Base-by-base conservation (phyloP, 495 filamentous ascomycete species). In the Rhypophila decipiens region DNA sequence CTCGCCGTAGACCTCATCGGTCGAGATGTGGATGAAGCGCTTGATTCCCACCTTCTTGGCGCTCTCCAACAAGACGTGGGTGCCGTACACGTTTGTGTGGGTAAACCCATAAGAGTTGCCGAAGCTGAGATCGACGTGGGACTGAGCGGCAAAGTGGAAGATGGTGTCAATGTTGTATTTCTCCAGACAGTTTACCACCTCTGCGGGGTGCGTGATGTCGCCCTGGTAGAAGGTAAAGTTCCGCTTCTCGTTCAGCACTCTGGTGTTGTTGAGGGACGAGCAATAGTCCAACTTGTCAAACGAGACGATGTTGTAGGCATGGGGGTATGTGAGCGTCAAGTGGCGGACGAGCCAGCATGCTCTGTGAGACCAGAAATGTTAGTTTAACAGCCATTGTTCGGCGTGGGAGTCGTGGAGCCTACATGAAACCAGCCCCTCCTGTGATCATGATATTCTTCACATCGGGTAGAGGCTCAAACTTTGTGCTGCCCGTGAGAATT, bases 1-100 rank as follows among this genome's bases (percentile, higher is more conserved):
- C 60, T 87, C 85, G 40, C 85, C 85, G 56, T 88, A 89, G 3
- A 87, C 85, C 58, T 89, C 85, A 63, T 88, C 85, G 7, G 85
- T 88, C 9, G 79, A 84, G 39, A 87, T 74, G 57, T 88, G 83
- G 56, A 87, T 77, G 58, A 87, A 88, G 37, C 79, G 68, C 47
- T 71, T 75, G 55, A 88, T 73, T 23, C 74, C 74, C 36, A 79
- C 71, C 52, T 77, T 75, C 56, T 79, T 80, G 10, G 80, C 78
- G 55, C 77, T 76, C 59, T 89, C 85, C 15, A 88, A 63, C 34
- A 89, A 69, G 20, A 83, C 76, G 57, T 88, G 84, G 4, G 85
- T 89, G 24, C 84, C 85, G 49, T 80, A 77, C 24, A 87, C 83
- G 55, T 89, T 88, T 20, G 74, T 86, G 42, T 74, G 71, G 0